Percentiles rank a stretch among this genome's conserved stretches.
These are phyloP conservation scores for Heterobasidion occidentale DNA, from an alignment of 1,284 basidiomycete genomes.

Conservation along the genomic window DNA sequence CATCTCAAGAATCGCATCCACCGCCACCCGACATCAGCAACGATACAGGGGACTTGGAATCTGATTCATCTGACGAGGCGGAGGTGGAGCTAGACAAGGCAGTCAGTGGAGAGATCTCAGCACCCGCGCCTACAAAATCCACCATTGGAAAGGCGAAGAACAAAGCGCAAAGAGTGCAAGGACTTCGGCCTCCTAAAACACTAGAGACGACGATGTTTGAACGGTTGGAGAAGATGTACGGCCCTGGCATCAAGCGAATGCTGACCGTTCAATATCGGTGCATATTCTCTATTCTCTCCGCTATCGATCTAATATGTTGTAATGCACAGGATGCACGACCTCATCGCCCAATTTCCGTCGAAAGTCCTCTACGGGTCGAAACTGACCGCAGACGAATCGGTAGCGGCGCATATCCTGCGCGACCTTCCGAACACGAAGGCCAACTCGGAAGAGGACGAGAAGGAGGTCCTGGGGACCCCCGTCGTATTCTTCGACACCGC, in stretches of 20 bases:
- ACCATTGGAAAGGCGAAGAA: too few relatives aligned
- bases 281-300: slow-evolving; percentile 12
- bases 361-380: slow-evolving; percentile 71
- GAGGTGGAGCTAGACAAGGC: too few relatives aligned
- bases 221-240: slow-evolving; percentile 83
- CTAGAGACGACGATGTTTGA: slow-evolving; percentile 91
- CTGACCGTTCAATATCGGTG: slow-evolving; percentile 84
- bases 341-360: slow-evolving; percentile 87
- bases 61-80: neutral
- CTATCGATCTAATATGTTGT: neutral
- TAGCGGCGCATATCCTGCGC: slow-evolving; percentile 61
- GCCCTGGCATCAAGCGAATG: slow-evolving; percentile 77
- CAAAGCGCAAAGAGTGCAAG: neutral
- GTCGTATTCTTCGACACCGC: slow-evolving; percentile 94
- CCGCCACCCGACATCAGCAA: neutral
- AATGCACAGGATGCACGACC: slow-evolving; percentile 69
- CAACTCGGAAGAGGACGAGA: slow-evolving; percentile 50
- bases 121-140: too few relatives aligned
- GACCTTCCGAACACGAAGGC: slow-evolving; percentile 56
- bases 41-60: neutral
- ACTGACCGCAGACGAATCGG: slow-evolving; percentile 66
- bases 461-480: slow-evolving; percentile 67
- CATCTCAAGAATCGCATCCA: neutral
- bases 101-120: too few relatives aligned
- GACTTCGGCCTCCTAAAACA: slow-evolving; percentile 60